These are phyloP conservation scores for Ophiostoma australiae DNA, from an alignment of 2,329 filamentous ascomycete genomes.

Conservation along the genomic window DNA sequence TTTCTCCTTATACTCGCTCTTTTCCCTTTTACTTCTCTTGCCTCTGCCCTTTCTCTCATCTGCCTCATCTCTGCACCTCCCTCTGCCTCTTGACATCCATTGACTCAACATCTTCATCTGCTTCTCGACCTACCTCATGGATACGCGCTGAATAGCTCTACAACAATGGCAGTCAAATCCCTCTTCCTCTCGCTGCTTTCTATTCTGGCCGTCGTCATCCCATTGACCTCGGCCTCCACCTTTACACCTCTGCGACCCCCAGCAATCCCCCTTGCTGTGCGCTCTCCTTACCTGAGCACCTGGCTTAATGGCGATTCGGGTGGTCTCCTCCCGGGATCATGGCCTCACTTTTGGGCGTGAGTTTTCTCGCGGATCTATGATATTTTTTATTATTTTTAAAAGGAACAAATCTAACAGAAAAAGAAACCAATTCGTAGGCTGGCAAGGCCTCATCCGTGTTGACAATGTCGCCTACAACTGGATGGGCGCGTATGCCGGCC, in stretches of 20 bases:
- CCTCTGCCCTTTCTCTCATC: neutral
- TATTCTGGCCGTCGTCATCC: neutral
- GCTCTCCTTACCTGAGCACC: conserved; percentile 67
- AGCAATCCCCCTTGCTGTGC: conserved; percentile 60
- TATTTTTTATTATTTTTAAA: neutral
- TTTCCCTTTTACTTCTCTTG: neutral
- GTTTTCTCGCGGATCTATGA: conserved; percentile 31
- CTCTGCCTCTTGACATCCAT: neutral
- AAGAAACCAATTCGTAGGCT: conserved; percentile 55
- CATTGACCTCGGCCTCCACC: conserved; percentile 25
- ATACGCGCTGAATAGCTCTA: conserved; percentile 3
- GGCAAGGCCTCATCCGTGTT: conserved; percentile 65
- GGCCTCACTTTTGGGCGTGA: conserved; percentile 65
- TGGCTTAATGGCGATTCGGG: conserved; percentile 62
- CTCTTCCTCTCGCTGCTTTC: conserved; percentile 14
- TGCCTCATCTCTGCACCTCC: neutral
- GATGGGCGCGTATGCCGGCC: conserved; percentile 56
- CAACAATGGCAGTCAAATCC: conserved; percentile 17
- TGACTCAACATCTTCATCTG: neutral
- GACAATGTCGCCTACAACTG: conserved; percentile 61
- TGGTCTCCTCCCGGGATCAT: conserved; percentile 63
- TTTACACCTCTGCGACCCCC: conserved; percentile 35
- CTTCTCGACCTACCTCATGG: neutral
- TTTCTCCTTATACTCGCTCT: neutral
- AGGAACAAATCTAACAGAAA: neutral